Base-by-base conservation (phyloP, 2,329 filamentous ascomycete species). In the Cladosporium sp. region DNA sequence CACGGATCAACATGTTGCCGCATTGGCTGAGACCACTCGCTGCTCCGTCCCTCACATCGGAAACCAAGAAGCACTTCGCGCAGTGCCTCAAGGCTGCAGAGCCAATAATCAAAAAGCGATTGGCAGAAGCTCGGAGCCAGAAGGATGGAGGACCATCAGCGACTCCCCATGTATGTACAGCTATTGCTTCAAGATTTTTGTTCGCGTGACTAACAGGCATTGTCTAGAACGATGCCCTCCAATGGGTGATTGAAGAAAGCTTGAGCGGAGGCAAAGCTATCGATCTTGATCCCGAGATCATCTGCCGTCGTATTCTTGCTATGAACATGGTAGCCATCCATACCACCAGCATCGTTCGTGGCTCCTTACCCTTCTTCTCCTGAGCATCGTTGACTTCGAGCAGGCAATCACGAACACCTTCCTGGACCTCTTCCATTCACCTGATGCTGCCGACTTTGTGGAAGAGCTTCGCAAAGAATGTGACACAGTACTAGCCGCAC, bases 321-420 rank as follows among this genome's bases (percentile, higher is more conserved):
- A 52, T 69, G 19, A 67, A 66, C 55, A 62, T 66, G 38, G 64
- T 63, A 22, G 66, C 67, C 19, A 65, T 68, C 11, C 67, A 69
- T 36, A 68, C 66, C 3, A 65, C 64, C 12, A 63, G 55, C 28
- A 59, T 66, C 2, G 50, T 52, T 2, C 8, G 50, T 52, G n/a
- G n/a, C n/a, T 22, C 30, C 30, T 34, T 9, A 8, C 30, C 4
- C 30, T 9, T 8, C 2, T 12, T 9, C 30, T 5, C 3, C 30
- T 12, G 8, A 34, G 8, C 30, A 9, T 30, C 5, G 8, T 20
- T 51, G 36, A 50, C 6, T 7, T 5, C 28, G 11, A 20, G 14
- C 37, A 52, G 50, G 63, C 64, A 2, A 63, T 63, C 14, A 64
- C 63, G 2, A 67, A 65, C 45, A 58, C 61, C 7, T 54, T 68